Base-by-base conservation (phyloP, 164 flowering plant genomes). In the Berberis thunbergii region DNA sequence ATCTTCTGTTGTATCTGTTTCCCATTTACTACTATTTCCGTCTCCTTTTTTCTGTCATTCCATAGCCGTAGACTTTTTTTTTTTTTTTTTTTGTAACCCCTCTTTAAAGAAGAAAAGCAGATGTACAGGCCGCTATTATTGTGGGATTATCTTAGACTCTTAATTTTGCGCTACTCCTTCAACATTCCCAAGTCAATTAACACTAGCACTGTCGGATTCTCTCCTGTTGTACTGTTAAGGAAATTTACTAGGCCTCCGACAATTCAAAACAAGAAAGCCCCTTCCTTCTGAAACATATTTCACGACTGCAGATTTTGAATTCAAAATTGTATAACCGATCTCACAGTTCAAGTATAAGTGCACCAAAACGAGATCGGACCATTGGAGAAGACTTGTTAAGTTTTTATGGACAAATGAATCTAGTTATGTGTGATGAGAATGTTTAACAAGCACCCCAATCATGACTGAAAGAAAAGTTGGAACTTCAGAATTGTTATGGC, bases 121-220 rank as follows among this genome's bases (percentile, higher is more conserved):
- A 49, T 75, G 78, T 75, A 75, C 70, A 71, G 78, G 58, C 63
- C 43, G 45, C 57, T 75, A 74, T 78, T 74, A 76, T 74, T 43
- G 66, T 67, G 73, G 70, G 72, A 62, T 68, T 71, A 59, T 71
- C 49, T 61, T 48, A 7, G 10, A 7, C 54, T 6, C 11, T 9
- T 41, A 7, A 45, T 45, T 6, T 61, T 26, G 3, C 41, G 8
- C 9, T 56, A 43, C 60, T 40, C 26, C 26, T 26, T 26, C 26
- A 26, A 26, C 26, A 26, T 26, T 26, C 26, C 26, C 26, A 26
- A 26, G 26, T 26, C 26, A 26, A 26, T 26, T 26, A 26, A 26
- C 26, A 26, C 26, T 26, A 26, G 26, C 26, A 26, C 26, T 26
- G 26, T 26, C 26, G 26, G 26, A 26, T 26, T 26, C 26, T 26